Percentiles rank a stretch among this genome's conserved stretches.
These are phyloP conservation scores for Exophiala oligosperma DNA, from an alignment of 2,329 filamentous ascomycete genomes.

Conservation along the genomic window DNA sequence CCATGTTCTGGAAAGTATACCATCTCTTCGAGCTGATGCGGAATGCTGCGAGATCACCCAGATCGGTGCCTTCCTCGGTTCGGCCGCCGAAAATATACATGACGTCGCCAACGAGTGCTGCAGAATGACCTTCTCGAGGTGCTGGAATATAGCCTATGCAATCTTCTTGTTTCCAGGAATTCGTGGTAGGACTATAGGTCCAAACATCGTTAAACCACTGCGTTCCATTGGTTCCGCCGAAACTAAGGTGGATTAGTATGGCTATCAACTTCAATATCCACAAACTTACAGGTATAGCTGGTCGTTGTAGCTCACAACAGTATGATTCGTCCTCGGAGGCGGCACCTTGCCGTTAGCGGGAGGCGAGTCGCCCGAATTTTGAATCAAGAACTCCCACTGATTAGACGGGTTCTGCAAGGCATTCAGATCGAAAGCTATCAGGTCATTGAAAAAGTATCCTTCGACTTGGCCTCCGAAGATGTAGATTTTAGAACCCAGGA, in stretches of 20 bases:
- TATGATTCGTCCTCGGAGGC: slow-evolving; percentile 90
- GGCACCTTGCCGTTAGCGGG: slow-evolving; percentile 67
- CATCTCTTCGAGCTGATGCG: slow-evolving; percentile 80
- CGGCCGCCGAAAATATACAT: slow-evolving; percentile 99
- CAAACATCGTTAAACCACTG: slow-evolving; percentile 99
- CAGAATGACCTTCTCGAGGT: slow-evolving; percentile 89
- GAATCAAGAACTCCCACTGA: slow-evolving; percentile 89
- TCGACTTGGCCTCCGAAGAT: slow-evolving; percentile 98
- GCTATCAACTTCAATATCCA: not conserved
- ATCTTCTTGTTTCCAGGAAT: slow-evolving; percentile 84
- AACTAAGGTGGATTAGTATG: slow-evolving; percentile 54
- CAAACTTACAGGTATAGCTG: slow-evolving; percentile 82
- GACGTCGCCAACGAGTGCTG: slow-evolving; percentile 89
- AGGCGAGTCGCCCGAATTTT: slow-evolving; percentile 64
- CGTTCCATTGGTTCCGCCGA: slow-evolving; percentile 92
- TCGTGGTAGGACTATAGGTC: slow-evolving; percentile 83
- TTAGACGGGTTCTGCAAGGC: slow-evolving; percentile 88
- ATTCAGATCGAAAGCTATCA: slow-evolving; percentile 93
- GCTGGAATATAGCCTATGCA: slow-evolving; percentile 98
- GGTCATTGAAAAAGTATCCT: slow-evolving; percentile 96
- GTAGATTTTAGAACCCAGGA: slow-evolving; percentile 93
- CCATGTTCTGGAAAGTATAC: slow-evolving; percentile 99
- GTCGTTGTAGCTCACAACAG: slow-evolving; percentile 87
- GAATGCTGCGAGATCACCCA: slow-evolving; percentile 90
- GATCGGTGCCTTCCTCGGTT: slow-evolving; percentile 86